Conservation (phyloP, 1,139 yeast species). For the Meyerozyma carpophila region DNA sequence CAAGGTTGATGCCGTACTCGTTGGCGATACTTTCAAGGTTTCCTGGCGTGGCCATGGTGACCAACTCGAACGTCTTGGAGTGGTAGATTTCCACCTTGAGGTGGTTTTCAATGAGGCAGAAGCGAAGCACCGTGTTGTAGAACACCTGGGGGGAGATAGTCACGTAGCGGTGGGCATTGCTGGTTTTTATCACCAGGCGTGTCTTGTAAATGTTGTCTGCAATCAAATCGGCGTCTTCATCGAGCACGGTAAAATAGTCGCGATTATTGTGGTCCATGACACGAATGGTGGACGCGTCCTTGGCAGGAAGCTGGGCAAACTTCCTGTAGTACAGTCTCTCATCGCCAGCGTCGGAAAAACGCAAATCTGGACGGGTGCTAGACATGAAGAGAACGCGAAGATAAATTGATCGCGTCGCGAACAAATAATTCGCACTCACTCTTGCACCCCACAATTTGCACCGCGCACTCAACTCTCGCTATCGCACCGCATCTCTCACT, state of each 20-base stretch:
- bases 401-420: neutral
- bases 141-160: conserved; percentile 77
- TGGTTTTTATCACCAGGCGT: conserved; percentile 64
- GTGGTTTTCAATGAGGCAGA: conserved; percentile 66
- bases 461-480: no score
- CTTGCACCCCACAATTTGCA: no score
- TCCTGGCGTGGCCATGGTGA: conserved; percentile 81
- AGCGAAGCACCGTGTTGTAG: conserved; percentile 53
- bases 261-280: conserved; percentile 64
- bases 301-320: conserved; percentile 47
- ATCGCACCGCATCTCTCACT: no score
- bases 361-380: conserved; percentile 64
- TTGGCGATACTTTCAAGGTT: conserved; percentile 51
- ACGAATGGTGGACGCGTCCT: conserved; percentile 47
- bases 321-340: conserved; percentile 61
- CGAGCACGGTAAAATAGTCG: conserved; percentile 72
- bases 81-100: conserved; percentile 69
- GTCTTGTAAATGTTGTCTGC: conserved; percentile 85
- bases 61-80: conserved; percentile 52
- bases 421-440: no score
- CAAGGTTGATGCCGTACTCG: conserved; percentile 53
- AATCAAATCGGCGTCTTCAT: conserved; percentile 73
- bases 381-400: conserved; percentile 33
- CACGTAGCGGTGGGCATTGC: conserved; percentile 56
- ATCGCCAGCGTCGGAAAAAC: conserved; percentile 60